Evolutionary conservation across 2,329 filamentous ascomycete species (phyloP).

Genomic region (Colletotrichum neosansevieriae): DNA sequence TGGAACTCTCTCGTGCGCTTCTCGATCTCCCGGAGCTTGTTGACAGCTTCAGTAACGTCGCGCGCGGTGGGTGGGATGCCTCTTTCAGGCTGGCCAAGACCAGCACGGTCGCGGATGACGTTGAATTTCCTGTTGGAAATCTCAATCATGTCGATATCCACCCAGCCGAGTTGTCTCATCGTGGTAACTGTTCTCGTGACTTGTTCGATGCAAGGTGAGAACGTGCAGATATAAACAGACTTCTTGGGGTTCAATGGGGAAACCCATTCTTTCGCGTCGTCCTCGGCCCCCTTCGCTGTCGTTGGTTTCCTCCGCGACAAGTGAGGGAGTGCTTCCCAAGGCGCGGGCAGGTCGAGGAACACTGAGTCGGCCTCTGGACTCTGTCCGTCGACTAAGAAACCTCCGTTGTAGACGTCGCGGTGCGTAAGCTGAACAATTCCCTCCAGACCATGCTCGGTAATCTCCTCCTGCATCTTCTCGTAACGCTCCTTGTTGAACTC

Average conservation of each 20-base stretch:
- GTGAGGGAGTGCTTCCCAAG: slow-evolving; percentile 83
- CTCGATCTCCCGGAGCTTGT: slow-evolving; percentile 80
- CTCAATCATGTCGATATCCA: slow-evolving; percentile 94
- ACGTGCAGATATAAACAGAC: slow-evolving; percentile 87
- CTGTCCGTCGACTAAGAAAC: slow-evolving; percentile 72
- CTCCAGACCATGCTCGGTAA: slow-evolving; percentile 74
- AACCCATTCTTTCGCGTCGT: slow-evolving; percentile 55
- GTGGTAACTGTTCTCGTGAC: slow-evolving; percentile 86
- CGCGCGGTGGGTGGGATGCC: slow-evolving; percentile 78
- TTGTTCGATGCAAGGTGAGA: slow-evolving; percentile 97
- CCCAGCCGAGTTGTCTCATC: slow-evolving; percentile 86
- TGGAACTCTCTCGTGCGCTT: slow-evolving; percentile 76
- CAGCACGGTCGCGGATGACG: slow-evolving; percentile 83
- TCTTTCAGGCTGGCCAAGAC: slow-evolving; percentile 75
- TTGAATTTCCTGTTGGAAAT: slow-evolving; percentile 84
- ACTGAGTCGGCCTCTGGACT: slow-evolving; percentile 77
- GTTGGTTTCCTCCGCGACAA: slow-evolving; percentile 68
- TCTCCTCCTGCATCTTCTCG: slow-evolving; percentile 75
- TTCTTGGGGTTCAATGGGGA: slow-evolving; percentile 78
- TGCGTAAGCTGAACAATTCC: slow-evolving; percentile 79
- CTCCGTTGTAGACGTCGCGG: slow-evolving; percentile 81
- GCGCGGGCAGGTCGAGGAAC: slow-evolving; percentile 84
- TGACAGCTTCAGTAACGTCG: slow-evolving; percentile 83
- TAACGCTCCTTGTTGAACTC: slow-evolving; percentile 83
- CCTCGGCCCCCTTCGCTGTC: slow-evolving; percentile 25